Evolutionary conservation across 768 basidiomycete species (phyloP).

Genomic region (Grammothele lineata): DNA sequence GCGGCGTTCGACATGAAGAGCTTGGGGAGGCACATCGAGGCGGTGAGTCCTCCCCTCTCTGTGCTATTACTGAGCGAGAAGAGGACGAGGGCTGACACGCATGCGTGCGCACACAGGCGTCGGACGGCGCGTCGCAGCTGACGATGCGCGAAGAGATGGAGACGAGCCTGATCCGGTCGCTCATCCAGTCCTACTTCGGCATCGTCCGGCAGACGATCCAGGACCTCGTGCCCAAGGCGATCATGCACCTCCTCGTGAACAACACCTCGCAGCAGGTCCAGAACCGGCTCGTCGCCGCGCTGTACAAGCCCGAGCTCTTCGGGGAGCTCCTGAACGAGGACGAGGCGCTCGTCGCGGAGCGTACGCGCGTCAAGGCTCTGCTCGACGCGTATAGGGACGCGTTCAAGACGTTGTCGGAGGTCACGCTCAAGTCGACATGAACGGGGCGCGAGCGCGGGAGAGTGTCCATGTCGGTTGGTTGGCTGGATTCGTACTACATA

Average conservation of each 20-base stretch:
- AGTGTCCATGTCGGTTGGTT: too few species aligned
- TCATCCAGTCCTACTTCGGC: slow-evolving; percentile 93
- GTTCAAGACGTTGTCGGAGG: slow-evolving; percentile 82
- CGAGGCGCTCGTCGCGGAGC: slow-evolving; percentile 89
- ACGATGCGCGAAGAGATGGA: slow-evolving; percentile 94
- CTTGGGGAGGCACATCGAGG: slow-evolving; percentile 94
- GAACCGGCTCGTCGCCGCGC: slow-evolving; percentile 87
- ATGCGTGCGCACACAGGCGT: slow-evolving; percentile 35
- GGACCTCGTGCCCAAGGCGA: slow-evolving; percentile 94
- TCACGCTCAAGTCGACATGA: slow-evolving; percentile 63
- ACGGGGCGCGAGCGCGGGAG: too few species aligned
- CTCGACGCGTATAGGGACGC: slow-evolving; percentile 96
- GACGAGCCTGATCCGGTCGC: slow-evolving; percentile 86
- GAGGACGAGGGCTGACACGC: too few species aligned
- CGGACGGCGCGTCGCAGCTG: slow-evolving; percentile 57
- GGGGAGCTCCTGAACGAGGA: slow-evolving; percentile 91
- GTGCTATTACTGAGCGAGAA: neutral
- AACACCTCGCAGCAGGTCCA: slow-evolving; percentile 96
- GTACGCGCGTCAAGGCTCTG: slow-evolving; percentile 88
- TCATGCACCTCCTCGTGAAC: slow-evolving; percentile 98
- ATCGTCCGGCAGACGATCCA: slow-evolving; percentile 97
- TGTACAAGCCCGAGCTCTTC: slow-evolving; percentile 96
- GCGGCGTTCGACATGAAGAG: slow-evolving; percentile 99
- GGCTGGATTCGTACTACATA: too few species aligned
- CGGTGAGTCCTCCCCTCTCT: slow-evolving; percentile 63